These are phyloP conservation scores for Carex pumila DNA, from an alignment of 176 grass and related monocot species.

Conservation along the genomic window DNA sequence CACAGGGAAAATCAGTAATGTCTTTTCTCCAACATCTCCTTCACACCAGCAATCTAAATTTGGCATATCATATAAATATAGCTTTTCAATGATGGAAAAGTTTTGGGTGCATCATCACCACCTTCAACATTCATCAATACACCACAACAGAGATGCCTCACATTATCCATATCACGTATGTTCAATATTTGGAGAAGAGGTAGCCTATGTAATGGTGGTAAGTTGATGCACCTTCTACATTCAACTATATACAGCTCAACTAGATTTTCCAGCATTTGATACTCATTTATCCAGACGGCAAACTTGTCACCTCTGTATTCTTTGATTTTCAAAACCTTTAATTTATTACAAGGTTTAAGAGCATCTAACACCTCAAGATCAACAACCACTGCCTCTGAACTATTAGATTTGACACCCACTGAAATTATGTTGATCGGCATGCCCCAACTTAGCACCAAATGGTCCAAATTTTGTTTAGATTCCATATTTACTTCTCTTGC, in stretches of 20 bases:
- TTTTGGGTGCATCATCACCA: neutral
- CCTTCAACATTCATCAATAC: neutral
- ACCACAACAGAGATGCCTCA: neutral
- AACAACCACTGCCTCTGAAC: too few species aligned
- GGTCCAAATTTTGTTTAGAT: neutral
- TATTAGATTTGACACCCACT: too few species aligned
- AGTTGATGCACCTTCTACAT: too few species aligned
- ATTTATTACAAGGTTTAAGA: too few species aligned
- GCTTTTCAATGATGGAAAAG: too few species aligned
- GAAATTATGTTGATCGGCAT: neutral
- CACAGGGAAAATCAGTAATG: neutral
- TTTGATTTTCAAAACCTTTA: too few species aligned
- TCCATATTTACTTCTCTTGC: constrained; percentile 5
- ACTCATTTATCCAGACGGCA: neutral
- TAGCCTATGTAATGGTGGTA: neutral
- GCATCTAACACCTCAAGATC: too few species aligned
- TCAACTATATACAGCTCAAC: too few species aligned
- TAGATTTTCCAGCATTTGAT: neutral
- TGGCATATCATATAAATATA: too few species aligned
- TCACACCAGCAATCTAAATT: too few species aligned
- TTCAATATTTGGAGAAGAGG: neutral
- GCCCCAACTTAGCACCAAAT: neutral
- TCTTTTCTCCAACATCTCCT: too few species aligned
- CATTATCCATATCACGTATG: neutral
- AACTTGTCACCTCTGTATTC: too few species aligned